These are phyloP conservation scores for Cafeteria roenbergensis DNA, from an alignment of 108 stramenopile species.

Conservation along the genomic window DNA sequence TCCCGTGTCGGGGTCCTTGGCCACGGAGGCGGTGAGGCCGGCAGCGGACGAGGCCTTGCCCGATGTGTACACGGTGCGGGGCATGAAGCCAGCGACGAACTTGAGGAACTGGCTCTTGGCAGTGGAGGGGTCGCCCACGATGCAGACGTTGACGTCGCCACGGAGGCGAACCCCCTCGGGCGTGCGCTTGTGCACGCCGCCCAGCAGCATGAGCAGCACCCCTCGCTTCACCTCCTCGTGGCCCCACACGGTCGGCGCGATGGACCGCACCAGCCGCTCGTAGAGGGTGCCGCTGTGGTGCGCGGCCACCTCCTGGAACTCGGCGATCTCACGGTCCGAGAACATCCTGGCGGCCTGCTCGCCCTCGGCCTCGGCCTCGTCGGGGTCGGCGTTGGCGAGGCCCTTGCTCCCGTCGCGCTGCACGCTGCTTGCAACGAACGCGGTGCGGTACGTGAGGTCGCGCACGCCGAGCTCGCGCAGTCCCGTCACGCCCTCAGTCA, in stretches of 20 bases:
- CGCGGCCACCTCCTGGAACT: slow-evolving; percentile 17
- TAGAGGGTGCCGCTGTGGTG: slow-evolving; percentile 20
- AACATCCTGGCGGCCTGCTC: slow-evolving; percentile 15
- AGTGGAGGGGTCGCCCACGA: slow-evolving; percentile 94
- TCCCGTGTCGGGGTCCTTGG: slow-evolving; percentile 88
- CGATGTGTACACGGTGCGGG: slow-evolving; percentile 84
- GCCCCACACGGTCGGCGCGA: slow-evolving; percentile 86
- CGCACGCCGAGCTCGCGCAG: slow-evolving; percentile 73
- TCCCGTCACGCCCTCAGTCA: slow-evolving; percentile 63
- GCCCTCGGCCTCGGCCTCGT: slow-evolving; percentile 21
- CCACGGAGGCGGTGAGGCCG: slow-evolving; percentile 91
- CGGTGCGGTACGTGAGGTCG: slow-evolving; percentile 84
- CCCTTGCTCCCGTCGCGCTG: slow-evolving; percentile 19
- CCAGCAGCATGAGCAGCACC: slow-evolving; percentile 78
- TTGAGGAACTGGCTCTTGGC: slow-evolving; percentile 94
- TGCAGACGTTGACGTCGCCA: slow-evolving; percentile 94
- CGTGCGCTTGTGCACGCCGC: slow-evolving; percentile 90
- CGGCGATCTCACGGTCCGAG: slow-evolving; percentile 33
- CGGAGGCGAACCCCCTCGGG: slow-evolving; percentile 85
- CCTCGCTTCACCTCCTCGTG: slow-evolving; percentile 88
- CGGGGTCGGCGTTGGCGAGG: slow-evolving; percentile 8
- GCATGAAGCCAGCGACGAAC: slow-evolving; percentile 80
- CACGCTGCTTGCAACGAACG: slow-evolving; percentile 75
- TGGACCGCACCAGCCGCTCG: slow-evolving; percentile 45
- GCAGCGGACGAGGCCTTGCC: slow-evolving; percentile 93